Conservation (phyloP, 805 yeast species). For the Metschnikowia lachancei region DNA sequence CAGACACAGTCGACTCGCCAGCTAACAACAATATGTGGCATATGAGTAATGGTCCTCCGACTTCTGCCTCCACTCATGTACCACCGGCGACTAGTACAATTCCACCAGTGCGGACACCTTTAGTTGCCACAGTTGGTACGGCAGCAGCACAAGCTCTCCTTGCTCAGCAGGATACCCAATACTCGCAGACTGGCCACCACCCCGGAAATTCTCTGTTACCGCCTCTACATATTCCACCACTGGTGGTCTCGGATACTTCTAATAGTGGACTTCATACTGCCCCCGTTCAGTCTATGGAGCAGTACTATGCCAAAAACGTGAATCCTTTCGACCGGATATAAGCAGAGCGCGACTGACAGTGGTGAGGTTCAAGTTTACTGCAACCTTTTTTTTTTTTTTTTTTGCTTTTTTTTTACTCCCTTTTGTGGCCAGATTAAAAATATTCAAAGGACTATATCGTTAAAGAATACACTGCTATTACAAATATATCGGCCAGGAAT, state of each 20-base stretch:
- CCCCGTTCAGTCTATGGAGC: constrained; percentile 22
- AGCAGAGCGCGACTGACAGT: not conserved
- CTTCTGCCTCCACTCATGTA: not conserved
- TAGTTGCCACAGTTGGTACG: constrained; percentile 19
- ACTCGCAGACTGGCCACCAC: not conserved
- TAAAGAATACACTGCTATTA: no score
- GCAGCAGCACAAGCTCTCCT: constrained; percentile 20
- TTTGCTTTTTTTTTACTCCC: not conserved
- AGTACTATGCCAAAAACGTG: constrained; percentile 18
- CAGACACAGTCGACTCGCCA: constrained; percentile 15
- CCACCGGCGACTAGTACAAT: not conserved
- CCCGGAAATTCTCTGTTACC: not conserved
- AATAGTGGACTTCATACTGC: constrained; percentile 19
- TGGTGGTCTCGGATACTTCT: constrained; percentile 15
- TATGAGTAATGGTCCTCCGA: constrained; percentile 10
- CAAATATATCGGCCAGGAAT: not conserved
- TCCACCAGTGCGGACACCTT: constrained; percentile 16
- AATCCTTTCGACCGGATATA: constrained; percentile 18
- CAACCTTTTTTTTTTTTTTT: not conserved
- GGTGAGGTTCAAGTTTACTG: not conserved
- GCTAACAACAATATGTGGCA: constrained; percentile 13
- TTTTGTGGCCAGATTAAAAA: not conserved
- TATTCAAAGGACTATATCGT: no score
- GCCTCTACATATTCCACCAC: constrained; percentile 16
- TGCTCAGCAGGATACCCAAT: constrained; percentile 14